Evolutionary conservation across 495 filamentous ascomycete genomes (phyloP).

Genomic region (Melanomma pulvis-pyrius): DNA sequence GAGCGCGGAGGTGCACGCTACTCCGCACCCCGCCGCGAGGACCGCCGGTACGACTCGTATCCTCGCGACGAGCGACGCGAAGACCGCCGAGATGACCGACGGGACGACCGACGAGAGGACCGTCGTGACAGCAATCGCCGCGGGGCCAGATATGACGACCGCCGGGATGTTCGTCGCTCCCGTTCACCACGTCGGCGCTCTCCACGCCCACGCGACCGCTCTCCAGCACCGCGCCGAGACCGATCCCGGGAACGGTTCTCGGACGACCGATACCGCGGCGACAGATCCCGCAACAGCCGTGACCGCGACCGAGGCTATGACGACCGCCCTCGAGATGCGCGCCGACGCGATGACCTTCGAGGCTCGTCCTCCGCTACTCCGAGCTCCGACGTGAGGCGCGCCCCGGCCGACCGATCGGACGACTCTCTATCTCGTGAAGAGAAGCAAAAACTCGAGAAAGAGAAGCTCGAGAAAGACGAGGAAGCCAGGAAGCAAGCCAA

Average conservation of each 20-base stretch:
- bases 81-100: slow-evolving; percentile 10
- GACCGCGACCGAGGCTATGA: slow-evolving; percentile 20
- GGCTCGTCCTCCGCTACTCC: slow-evolving; percentile 43
- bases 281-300: slow-evolving; percentile 10
- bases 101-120: slow-evolving; percentile 23
- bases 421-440: slow-evolving; percentile 69
- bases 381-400: slow-evolving; percentile 9
- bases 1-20: slow-evolving; percentile 15
- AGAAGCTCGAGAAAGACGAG: slow-evolving; percentile 71
- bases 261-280: slow-evolving; percentile 7
- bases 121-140: slow-evolving; percentile 5
- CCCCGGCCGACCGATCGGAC: slow-evolving; percentile 41
- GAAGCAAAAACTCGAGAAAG: slow-evolving; percentile 73
- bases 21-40: slow-evolving; percentile 12
- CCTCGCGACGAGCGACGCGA: slow-evolving; percentile 9
- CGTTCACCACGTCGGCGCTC: slow-evolving; percentile 41
- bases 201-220: slow-evolving; percentile 51
- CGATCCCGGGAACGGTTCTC: slow-evolving; percentile 48
- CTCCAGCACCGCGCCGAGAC: slow-evolving; percentile 49
- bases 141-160: slow-evolving; percentile 11
- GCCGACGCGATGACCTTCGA: slow-evolving; percentile 21
- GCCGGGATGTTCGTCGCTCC: slow-evolving; percentile 57
- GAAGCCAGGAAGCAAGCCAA: slow-evolving; percentile 74
- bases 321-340: slow-evolving; percentile 12
- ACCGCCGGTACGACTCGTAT: slow-evolving; percentile 7